Evolutionary conservation across 306 rosid genomes (phyloP), one percentile per base, ranked within the genome.

Genomic region (Datisca glomerata): DNA sequence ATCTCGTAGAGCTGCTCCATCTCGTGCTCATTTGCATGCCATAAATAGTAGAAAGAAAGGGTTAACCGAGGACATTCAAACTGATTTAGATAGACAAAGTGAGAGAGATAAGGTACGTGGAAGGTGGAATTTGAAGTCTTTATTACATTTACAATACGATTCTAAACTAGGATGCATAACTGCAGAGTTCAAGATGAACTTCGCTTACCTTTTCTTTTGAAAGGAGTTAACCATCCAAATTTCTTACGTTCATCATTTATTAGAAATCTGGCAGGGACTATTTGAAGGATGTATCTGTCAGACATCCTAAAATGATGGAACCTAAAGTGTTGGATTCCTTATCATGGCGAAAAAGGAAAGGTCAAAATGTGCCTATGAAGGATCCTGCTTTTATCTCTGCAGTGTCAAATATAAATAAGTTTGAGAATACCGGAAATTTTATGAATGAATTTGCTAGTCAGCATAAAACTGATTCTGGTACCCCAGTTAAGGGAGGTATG

Each of bases 11-110:
- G 86, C 93, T 56, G 97, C 97, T 38, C 91, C 87, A 31, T 69
- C 91, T 50, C 93, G 76, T 53, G 84, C 97, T 51, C 97, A 89
- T 72, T 57, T 89, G 21, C 77, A 45, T 49, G 91, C 97, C 28
- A 89, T 80, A 65, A 70, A 47, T 56, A 64, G 61, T 61, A 74
- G 97, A 57, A 72, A 57, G 66, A 76, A 70, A 63, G 86, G 80
- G 59, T 14, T 22, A n/a, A 27, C 51, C 22, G 78, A 65, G 38
- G 93, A 74, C 37, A 47, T 19, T 16, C 59, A 58, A 41, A 41
- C 48, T 36, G 73, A 53, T 41, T 69, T 69, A 24, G 65, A 56
- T 41, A 55, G 56, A 51, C 69, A 49, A 40, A 59, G 53, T 40
- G 48, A 21, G 51, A 59, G 44, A 48, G 69, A 70, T 58, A 76